Percentiles rank a stretch among this genome's conserved stretches.
phyloP scores from a whole-genome alignment of 2,329 filamentous ascomycete species.

The Alternaria rosae region DNA sequence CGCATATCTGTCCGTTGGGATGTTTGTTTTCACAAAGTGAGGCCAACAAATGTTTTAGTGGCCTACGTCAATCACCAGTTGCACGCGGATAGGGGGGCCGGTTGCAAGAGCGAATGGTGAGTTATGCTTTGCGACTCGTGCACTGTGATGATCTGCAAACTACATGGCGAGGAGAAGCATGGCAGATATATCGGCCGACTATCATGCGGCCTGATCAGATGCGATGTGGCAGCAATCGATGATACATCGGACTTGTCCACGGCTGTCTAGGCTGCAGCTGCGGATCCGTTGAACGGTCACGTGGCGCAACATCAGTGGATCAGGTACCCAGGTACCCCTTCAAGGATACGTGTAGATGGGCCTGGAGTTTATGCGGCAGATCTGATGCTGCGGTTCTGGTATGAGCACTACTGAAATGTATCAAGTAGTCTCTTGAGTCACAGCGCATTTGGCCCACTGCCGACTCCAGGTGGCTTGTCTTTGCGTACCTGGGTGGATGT shows the following conservation, averaged over 20 bases:
- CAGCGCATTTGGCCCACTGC: not conserved
- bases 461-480: not conserved
- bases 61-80: slow-evolving; percentile 33
- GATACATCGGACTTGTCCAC: slow-evolving; percentile 16
- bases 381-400: not conserved
- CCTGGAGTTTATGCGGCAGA: not conserved
- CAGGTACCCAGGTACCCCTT: not conserved
- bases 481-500: not conserved
- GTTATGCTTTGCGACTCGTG: slow-evolving; percentile 15
- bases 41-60: slow-evolving; percentile 33
- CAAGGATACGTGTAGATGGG: not conserved
- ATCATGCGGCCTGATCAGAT: slow-evolving; percentile 34
- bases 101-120: slow-evolving; percentile 6
- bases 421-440: not conserved
- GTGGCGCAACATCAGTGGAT: slow-evolving; percentile 7
- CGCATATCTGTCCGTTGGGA: slow-evolving; percentile 40
- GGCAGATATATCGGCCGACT: slow-evolving; percentile 11
- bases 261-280: slow-evolving; percentile 14
- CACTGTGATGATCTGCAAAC: slow-evolving; percentile 4
- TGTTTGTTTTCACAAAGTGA: slow-evolving; percentile 21
- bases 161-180: slow-evolving; percentile 24
- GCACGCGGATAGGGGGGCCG: slow-evolving; percentile 34
- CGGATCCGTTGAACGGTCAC: slow-evolving; percentile 9
- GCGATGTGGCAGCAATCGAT: slow-evolving; percentile 18
- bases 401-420: not conserved